Evolutionary conservation across 2,329 filamentous ascomycete genomes (phyloP).

Genomic region (Ceratocystis cubensis): DNA sequence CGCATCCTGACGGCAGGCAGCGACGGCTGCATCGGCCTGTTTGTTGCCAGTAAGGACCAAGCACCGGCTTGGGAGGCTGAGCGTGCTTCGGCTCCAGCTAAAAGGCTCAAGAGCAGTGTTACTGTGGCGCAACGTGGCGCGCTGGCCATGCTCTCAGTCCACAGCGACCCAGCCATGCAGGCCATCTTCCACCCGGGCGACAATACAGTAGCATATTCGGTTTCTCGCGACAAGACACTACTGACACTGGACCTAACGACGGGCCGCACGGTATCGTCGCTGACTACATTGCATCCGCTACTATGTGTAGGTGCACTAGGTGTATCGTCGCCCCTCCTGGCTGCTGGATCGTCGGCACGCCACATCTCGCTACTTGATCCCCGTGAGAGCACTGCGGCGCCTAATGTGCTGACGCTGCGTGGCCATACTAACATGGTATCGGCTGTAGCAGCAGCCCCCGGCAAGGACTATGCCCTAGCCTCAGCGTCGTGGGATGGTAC

Average conservation of each 20-base stretch:
- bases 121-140: slow-evolving; percentile 60
- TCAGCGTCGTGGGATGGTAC: slow-evolving; percentile 88
- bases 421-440: slow-evolving; percentile 70
- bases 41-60: slow-evolving; percentile 67
- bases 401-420: slow-evolving; percentile 78
- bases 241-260: slow-evolving; percentile 87
- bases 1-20: slow-evolving; percentile 75
- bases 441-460: slow-evolving; percentile 35
- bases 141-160: slow-evolving; percentile 56
- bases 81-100: slow-evolving; percentile 40
- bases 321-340: slow-evolving; percentile 35
- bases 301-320: slow-evolving; percentile 66
- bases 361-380: slow-evolving; percentile 93
- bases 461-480: slow-evolving; percentile 69
- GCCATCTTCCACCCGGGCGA: slow-evolving; percentile 78
- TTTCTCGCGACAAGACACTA: slow-evolving; percentile 81
- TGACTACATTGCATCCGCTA: slow-evolving; percentile 72
- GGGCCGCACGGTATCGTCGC: slow-evolving; percentile 60
- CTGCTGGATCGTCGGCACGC: slow-evolving; percentile 68
- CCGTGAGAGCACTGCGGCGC: slow-evolving; percentile 59
- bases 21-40: slow-evolving; percentile 76
- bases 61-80: slow-evolving; percentile 59
- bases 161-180: slow-evolving; percentile 63
- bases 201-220: slow-evolving; percentile 78
- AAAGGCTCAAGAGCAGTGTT: slow-evolving; percentile 34